Evolutionary conservation across 2,329 filamentous ascomycete genomes (phyloP).

Genomic region (Elsinoe batatas): DNA sequence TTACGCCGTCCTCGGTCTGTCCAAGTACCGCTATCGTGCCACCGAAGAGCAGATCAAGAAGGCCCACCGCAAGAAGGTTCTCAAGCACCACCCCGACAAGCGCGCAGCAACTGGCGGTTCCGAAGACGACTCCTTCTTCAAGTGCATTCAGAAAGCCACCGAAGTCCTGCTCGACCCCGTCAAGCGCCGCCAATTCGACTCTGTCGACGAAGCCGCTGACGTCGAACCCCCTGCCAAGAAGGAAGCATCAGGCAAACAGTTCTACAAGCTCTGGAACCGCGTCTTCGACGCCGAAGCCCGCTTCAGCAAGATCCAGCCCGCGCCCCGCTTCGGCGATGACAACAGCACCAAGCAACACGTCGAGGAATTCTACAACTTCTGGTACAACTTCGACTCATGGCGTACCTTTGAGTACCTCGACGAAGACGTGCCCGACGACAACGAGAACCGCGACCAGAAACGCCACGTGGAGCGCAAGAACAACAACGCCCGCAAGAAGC

Average conservation of each 20-base stretch:
- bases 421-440: slow-evolving; percentile 97
- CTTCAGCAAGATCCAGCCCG: slow-evolving; percentile 85
- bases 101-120: slow-evolving; percentile 79
- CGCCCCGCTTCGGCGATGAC: slow-evolving; percentile 75
- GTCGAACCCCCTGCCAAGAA: slow-evolving; percentile 91
- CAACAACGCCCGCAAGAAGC: slow-evolving; percentile 94
- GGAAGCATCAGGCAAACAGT: slow-evolving; percentile 61
- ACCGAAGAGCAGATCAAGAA: slow-evolving; percentile 98
- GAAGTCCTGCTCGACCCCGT: slow-evolving; percentile 86
- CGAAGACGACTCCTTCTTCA: slow-evolving; percentile 98
- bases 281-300: slow-evolving; percentile 88
- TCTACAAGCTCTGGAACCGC: slow-evolving; percentile 86
- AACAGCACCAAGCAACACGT: slow-evolving; percentile 82
- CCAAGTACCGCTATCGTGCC: slow-evolving; percentile 83
- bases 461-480: slow-evolving; percentile 98
- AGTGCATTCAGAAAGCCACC: slow-evolving; percentile 98
- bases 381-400: slow-evolving; percentile 99
- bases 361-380: slow-evolving; percentile 98
- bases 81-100: slow-evolving; percentile 98
- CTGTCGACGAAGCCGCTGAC: slow-evolving; percentile 86
- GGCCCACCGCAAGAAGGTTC: slow-evolving; percentile 98
- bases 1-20: slow-evolving; percentile 89
- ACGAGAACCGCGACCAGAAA: slow-evolving; percentile 98
- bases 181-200: slow-evolving; percentile 92
- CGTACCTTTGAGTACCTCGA: slow-evolving; percentile 95